Evolutionary conservation across 192 early-diverging fungal species (phyloP).

Genomic region (Umbelopsis sp.): DNA sequence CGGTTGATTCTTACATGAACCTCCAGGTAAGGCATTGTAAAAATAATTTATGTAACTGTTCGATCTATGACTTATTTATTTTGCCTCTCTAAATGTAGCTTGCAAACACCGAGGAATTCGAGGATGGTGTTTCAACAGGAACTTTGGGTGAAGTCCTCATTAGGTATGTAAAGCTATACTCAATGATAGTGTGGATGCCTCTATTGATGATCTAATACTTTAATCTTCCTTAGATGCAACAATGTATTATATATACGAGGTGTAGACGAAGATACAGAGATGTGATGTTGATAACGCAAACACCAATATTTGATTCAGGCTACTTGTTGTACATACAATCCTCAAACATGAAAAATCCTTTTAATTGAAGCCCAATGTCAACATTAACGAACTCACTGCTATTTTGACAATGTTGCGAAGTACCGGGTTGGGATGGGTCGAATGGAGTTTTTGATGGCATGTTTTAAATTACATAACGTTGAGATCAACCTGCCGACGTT

Average conservation of each 20-base stretch:
- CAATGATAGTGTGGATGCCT: background rate
- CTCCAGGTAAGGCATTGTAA: constrained; percentile 61
- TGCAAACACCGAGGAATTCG: constrained; percentile 91
- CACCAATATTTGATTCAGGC: background rate
- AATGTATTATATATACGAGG: constrained; percentile 83
- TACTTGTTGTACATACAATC: constrained; percentile 18
- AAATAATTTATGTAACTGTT: background rate
- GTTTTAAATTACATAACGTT: too few relatives aligned
- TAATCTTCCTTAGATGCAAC: constrained; percentile 65
- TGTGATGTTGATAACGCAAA: constrained; percentile 12
- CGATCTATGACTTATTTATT: constrained; percentile 18
- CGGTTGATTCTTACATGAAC: constrained; percentile 99
- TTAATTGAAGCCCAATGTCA: background rate
- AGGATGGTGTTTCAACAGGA: constrained; percentile 88
- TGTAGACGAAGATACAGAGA: constrained; percentile 51
- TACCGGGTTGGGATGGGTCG: too few relatives aligned
- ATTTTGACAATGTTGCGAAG: background rate
- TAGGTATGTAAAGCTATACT: constrained; percentile 43
- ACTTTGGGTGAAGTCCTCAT: constrained; percentile 92
- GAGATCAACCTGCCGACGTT: too few relatives aligned
- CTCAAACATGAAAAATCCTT: too few relatives aligned
- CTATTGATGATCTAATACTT: background rate
- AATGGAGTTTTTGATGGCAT: too few relatives aligned
- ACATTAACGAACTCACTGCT: background rate
- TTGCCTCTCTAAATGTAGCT: constrained; percentile 57